Base-by-base conservation (phyloP, 768 basidiomycete species). In the Panaeolus cyanescens region DNA sequence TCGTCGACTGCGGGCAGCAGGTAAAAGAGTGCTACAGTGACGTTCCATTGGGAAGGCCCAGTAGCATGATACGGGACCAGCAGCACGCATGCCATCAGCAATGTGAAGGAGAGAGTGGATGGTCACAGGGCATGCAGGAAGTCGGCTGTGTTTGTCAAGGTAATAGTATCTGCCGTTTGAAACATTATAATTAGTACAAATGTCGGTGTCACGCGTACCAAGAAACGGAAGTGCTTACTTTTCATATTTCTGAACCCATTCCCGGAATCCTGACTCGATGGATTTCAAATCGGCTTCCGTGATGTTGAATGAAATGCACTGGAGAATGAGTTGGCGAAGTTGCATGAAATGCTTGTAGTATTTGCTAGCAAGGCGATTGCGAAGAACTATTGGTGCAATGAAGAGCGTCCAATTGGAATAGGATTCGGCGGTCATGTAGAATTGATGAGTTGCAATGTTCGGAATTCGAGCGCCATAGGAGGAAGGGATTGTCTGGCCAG, bases 41-140 rank as follows among this genome's bases (percentile, higher is more conserved):
- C 75, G 67, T 62, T 80, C 79, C 70, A 77, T 77, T 0, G 71
- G 68, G 63, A 78, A 80, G 5, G 76, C 69, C 78, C 78, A 77
- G 15, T 62, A 70, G 0, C 65, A 39, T 67, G 74, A 75, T 0
- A 67, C 61, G 15, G 76, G 75, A 2, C 73, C 76, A 56, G 66
- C 66, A n/a, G 30, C 25, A 0, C 63, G 54, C 31, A 77, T 76
- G 32, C 66, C 61, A 37, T 71, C 62, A 9, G 65, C 59, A 56
- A 76, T 45, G 37, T 71, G 73, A 0, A 65, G 76, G 57, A 80
- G 66, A 5, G 63, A 65, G 58, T 79, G 78, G 22, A 75, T 59
- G 0, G 72, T 72, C 1, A 74, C 54, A 0, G 74, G 68, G 56
- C 77, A 79, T 1, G 68, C 58, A 1, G 70, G 54, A 2, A 77